These are phyloP conservation scores for Hypoxylon cercidicola DNA, from an alignment of 495 filamentous ascomycete species.

Conservation along the genomic window DNA sequence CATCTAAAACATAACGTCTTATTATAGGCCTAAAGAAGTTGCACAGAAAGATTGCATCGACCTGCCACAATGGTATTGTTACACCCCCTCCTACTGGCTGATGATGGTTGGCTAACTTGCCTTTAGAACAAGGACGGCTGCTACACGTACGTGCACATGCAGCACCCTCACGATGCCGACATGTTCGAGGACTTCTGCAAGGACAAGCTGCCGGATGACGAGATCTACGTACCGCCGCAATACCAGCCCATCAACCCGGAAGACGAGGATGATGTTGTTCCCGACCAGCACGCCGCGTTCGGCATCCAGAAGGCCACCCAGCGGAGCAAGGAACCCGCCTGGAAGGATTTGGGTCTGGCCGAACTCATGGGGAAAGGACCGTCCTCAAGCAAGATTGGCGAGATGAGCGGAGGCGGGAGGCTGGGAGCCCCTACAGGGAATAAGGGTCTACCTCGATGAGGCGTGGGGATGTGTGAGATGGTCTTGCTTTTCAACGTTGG, in stretches of 20 bases:
- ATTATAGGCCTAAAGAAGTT: no score
- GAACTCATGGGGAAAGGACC: constrained; percentile 74
- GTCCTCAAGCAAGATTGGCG: constrained; percentile 24
- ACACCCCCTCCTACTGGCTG: neutral
- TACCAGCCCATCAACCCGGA: constrained; percentile 95
- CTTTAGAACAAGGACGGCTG: constrained; percentile 86
- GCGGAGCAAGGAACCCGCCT: constrained; percentile 74
- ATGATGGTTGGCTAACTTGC: neutral
- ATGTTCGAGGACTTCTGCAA: constrained; percentile 89
- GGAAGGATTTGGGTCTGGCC: constrained; percentile 86
- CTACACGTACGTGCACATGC: constrained; percentile 89
- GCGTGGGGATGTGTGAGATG: neutral
- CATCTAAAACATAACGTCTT: no score
- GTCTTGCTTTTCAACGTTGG: constrained; percentile 11
- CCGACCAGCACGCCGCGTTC: constrained; percentile 97
- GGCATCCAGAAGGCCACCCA: constrained; percentile 90
- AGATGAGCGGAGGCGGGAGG: constrained; percentile 11
- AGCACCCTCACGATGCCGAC: constrained; percentile 81
- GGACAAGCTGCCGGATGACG: constrained; percentile 73
- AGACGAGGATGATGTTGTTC: constrained; percentile 97
- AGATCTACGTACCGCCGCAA: constrained; percentile 89
- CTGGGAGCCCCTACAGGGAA: constrained; percentile 23
- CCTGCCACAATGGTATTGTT: constrained; percentile 21
- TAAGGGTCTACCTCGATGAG: constrained; percentile 60
- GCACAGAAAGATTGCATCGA: neutral